Base-by-base conservation (phyloP, 176 grass and related monocot species). In the Zoysia pacifica region DNA sequence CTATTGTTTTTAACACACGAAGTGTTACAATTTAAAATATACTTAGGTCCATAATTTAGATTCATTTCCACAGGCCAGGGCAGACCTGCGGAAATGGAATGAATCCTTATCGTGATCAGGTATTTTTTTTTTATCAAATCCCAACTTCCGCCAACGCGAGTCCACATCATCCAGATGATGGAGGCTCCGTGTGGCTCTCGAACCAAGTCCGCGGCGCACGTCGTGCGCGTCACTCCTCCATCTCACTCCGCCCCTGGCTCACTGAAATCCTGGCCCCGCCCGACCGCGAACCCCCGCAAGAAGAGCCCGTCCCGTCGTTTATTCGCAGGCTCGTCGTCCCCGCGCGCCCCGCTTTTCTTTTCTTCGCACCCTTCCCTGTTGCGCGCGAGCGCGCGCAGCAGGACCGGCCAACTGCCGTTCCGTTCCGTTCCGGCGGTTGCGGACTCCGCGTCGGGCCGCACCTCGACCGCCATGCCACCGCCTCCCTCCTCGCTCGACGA, bases 181-280 rank as follows among this genome's bases (percentile, higher is more conserved):
- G 40, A 40, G 36, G 63, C 63, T 16, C 63, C 63, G 62, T 11
- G 62, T 64, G 62, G 62, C 62, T 39, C 11, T 14, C 37, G 12
- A 6, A 14, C 36, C 3, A 18, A 44, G 28, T 28, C 35, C 74
- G 70, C 68, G 48, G 40, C 75, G 83, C 83, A 85, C 75, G 83
- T 79, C 75, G 83, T 85, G 83, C 75, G 59, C 83, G 67, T 58
- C 75, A 79, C 75, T 65, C 59, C 39, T 20, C n/a, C 1, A 2
- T 2, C 56, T 3, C 10, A 6, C 4, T 14, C 16, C 44, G 1
- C 2, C n/a, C 19, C 7, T 8, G 10, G 0, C 19, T 69, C 83
- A 16, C 68, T 72, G 76, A 40, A 59, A 0, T 16, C 20, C 8
- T 70, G 68, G 68, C 39, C 83, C 67, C 58, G 65, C 41, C 61